phyloP scores from a whole-genome alignment of 208 protist genomes.

The Polymyxa betae region DNA sequence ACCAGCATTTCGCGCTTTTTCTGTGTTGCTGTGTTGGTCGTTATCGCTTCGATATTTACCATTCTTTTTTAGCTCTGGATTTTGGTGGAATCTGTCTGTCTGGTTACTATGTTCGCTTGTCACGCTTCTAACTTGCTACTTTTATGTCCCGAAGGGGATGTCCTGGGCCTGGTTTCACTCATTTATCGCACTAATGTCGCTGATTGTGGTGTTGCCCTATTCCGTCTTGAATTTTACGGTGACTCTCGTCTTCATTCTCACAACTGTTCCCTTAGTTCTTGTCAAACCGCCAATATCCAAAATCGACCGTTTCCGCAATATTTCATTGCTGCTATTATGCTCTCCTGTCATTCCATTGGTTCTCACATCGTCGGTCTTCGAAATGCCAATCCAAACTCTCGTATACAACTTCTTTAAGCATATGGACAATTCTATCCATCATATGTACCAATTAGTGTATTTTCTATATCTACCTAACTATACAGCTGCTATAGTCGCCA shows the following conservation, averaged over 20 bases:
- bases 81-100: background rate
- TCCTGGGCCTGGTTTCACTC: conserved; percentile 19
- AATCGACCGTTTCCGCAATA: background rate
- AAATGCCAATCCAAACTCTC: background rate
- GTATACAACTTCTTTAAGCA: background rate
- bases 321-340: background rate
- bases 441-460: conserved; percentile 6
- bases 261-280: background rate
- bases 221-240: background rate
- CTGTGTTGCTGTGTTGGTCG: background rate
- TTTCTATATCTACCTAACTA: background rate
- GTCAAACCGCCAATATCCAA: background rate
- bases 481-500: background rate
- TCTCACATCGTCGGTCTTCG: background rate
- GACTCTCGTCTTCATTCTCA: background rate
- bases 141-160: background rate
- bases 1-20: background rate
- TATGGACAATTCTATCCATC: background rate
- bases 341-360: background rate
- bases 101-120: background rate
- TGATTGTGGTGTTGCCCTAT: background rate
- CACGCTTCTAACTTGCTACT: background rate
- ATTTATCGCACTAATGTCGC: background rate
- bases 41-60: background rate
- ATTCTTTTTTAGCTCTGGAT: background rate